These are phyloP conservation scores for Penicillium sp. DNA, from an alignment of 2,329 filamentous ascomycete species.

Conservation along the genomic window DNA sequence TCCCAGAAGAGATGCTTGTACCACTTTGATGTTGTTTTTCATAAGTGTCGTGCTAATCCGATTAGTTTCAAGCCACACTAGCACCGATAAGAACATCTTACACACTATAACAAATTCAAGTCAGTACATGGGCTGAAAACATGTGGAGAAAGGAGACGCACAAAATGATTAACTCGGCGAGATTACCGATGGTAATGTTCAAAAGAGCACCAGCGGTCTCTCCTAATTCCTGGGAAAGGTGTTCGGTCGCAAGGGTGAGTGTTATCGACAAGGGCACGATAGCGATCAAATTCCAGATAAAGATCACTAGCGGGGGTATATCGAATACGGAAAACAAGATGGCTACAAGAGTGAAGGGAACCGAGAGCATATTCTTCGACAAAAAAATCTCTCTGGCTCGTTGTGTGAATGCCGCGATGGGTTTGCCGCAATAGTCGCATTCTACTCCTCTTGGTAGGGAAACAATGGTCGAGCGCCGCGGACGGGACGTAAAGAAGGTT, in stretches of 20 bases:
- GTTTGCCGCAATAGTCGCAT: constrained; percentile 1
- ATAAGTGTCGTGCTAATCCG: constrained; percentile 1
- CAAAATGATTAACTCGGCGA: constrained; percentile 73
- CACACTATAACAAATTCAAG: neutral
- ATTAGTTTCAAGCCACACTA: neutral
- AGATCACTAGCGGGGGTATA: constrained; percentile 4
- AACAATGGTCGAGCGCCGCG: neutral
- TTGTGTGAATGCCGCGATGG: constrained; percentile 1
- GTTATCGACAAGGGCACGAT: constrained; percentile 70
- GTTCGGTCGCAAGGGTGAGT: constrained; percentile 69
- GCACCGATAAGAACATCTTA: neutral
- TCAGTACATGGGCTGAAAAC: neutral
- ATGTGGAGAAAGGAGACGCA: constrained; percentile 28
- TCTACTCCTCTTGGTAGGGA: neutral
- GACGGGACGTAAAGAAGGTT: neutral
- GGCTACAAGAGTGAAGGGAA: constrained; percentile 5
- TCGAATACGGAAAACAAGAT: constrained; percentile 3
- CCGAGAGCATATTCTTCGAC: constrained; percentile 2
- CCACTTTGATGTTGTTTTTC: constrained; percentile 76
- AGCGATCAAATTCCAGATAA: constrained; percentile 61
- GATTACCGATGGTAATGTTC: constrained; percentile 75
- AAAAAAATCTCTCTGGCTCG: neutral
- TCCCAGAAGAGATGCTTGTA: constrained; percentile 81
- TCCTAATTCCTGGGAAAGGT: constrained; percentile 66
- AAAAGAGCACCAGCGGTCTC: constrained; percentile 68